phyloP scores from a whole-genome alignment of 257 asterid species.

The Penstemon newberryi region DNA sequence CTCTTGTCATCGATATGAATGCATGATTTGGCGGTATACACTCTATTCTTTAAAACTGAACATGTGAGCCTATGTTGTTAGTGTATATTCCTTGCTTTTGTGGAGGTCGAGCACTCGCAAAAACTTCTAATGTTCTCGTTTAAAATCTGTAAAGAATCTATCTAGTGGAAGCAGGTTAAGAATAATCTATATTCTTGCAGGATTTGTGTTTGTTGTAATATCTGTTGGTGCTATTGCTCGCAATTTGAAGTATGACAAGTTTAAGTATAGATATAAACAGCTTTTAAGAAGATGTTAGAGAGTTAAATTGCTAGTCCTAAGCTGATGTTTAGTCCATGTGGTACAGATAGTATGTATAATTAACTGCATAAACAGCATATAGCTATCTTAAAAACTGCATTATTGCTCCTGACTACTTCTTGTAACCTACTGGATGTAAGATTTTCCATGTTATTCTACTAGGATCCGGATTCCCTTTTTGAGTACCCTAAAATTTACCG shows the following conservation, averaged over 20 bases:
- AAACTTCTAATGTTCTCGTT: background rate
- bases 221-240: background rate
- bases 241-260: too few species aligned
- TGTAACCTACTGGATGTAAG: background rate
- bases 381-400: background rate
- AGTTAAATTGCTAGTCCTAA: background rate
- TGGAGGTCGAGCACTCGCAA: background rate
- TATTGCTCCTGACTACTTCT: background rate
- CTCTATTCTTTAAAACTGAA: background rate
- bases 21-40: background rate
- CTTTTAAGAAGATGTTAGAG: background rate
- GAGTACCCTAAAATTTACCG: background rate
- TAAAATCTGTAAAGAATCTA: background rate
- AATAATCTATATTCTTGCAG: background rate
- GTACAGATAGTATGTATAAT: too few species aligned
- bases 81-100: background rate
- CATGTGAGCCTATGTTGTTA: too few species aligned
- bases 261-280: too few species aligned
- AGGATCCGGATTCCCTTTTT: background rate
- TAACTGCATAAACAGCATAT: background rate
- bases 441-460: background rate
- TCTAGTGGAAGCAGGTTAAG: too few species aligned
- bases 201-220: background rate
- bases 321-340: background rate
- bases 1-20: background rate